These are phyloP conservation scores for Solanum piurae DNA, from an alignment of 257 asterid genomes.

Conservation along the genomic window DNA sequence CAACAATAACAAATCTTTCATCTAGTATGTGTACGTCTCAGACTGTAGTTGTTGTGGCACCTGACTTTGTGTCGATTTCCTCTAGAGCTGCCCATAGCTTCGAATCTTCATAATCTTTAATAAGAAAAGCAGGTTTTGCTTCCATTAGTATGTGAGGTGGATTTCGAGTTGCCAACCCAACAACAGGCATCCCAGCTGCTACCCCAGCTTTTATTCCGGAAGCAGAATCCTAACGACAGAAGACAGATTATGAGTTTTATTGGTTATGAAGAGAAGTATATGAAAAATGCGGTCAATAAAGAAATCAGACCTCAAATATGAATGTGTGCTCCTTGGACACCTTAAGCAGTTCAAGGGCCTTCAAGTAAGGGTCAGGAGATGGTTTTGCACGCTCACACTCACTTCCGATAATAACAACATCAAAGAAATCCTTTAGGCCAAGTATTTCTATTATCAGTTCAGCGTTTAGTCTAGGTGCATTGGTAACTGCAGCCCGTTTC, in stretches of 20 bases:
- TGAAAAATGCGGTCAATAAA: background rate
- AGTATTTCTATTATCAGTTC: conserved; percentile 70
- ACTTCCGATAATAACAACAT: conserved; percentile 58
- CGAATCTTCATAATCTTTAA: conserved; percentile 75
- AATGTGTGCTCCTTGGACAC: conserved; percentile 79
- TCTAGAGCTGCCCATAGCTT: conserved; percentile 74
- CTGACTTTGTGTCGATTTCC: conserved; percentile 46
- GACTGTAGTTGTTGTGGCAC: conserved; percentile 2
- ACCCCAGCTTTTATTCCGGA: conserved; percentile 96
- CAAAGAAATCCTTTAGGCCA: conserved; percentile 80
- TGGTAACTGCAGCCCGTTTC: conserved; percentile 93
- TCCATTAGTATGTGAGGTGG: conserved; percentile 52
- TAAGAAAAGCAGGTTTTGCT: conserved; percentile 81
- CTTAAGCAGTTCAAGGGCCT: conserved; percentile 76
- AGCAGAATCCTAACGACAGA: conserved; percentile 57
- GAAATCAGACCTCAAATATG: conserved; percentile 67
- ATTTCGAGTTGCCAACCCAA: conserved; percentile 78
- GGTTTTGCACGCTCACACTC: conserved; percentile 88
- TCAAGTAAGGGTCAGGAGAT: conserved; percentile 80
- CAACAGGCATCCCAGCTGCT: conserved; percentile 79
- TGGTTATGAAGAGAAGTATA: background rate
- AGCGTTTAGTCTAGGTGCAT: conserved; percentile 83
- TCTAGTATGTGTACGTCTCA: background rate
- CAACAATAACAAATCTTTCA: background rate
- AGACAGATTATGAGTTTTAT: background rate